Evolutionary conservation across 2,329 filamentous ascomycete species (phyloP).

Genomic region (Mycocentrospora acerina): DNA sequence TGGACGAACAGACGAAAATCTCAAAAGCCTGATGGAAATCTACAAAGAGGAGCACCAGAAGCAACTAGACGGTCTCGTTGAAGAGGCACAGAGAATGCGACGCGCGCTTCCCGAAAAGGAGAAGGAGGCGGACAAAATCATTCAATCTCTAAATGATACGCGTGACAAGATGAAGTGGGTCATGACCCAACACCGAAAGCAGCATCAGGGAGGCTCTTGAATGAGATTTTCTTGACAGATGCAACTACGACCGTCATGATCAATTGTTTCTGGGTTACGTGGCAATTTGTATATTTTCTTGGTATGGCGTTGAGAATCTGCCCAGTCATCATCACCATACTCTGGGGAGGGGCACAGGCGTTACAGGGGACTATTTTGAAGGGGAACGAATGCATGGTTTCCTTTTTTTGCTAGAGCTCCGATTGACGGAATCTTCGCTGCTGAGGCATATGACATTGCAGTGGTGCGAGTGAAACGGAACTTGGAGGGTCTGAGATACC

Average conservation of each 20-base stretch:
- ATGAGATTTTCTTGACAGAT: not conserved
- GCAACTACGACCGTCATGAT: constrained; percentile 23
- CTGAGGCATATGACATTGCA: too few species aligned
- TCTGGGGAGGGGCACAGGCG: not conserved
- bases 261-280: constrained; percentile 15
- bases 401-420: too few species aligned
- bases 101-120: constrained; percentile 57
- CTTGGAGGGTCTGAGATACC: too few species aligned
- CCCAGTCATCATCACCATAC: constrained; percentile 3
- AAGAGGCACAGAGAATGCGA: constrained; percentile 59
- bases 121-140: constrained; percentile 59
- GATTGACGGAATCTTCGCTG: too few species aligned
- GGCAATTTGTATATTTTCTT: constrained; percentile 27
- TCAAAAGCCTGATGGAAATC: constrained; percentile 60
- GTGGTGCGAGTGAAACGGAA: too few species aligned
- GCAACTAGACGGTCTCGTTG: constrained; percentile 61
- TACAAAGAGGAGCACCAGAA: constrained; percentile 67
- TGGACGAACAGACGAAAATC: constrained; percentile 62
- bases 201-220: constrained; percentile 18
- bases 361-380: not conserved
- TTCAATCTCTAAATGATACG: constrained; percentile 62
- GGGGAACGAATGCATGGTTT: not conserved
- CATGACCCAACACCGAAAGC: constrained; percentile 45
- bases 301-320: constrained; percentile 13
- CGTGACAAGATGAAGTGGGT: constrained; percentile 73